Conservation (phyloP, 768 basidiomycete genomes). For the Exidia glandulosa region DNA sequence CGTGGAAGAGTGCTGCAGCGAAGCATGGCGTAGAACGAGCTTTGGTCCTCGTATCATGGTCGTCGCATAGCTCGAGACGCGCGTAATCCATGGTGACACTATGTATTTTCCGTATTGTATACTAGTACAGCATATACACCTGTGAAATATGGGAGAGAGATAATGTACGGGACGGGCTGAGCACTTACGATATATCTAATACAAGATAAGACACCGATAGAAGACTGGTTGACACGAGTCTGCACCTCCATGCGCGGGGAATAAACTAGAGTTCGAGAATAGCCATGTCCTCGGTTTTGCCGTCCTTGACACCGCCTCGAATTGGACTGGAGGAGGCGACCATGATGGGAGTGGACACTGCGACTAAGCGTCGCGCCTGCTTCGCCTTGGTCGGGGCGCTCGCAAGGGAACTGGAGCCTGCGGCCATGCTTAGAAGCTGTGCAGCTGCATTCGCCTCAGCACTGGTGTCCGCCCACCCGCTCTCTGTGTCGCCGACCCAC, state of each 20-base stretch:
- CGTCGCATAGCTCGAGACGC: too few relatives aligned
- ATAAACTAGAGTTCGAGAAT: neutral
- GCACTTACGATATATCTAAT: neutral
- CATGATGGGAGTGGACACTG: neutral
- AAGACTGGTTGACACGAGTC: neutral
- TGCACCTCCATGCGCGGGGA: neutral
- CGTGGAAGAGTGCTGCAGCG: too few relatives aligned
- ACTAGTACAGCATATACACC: too few relatives aligned
- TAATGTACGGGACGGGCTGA: neutral
- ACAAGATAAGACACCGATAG: neutral
- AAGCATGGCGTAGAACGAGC: too few relatives aligned
- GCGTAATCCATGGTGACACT: too few relatives aligned
- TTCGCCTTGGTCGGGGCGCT: neutral
- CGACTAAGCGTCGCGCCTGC: neutral
- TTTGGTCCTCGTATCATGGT: too few relatives aligned
- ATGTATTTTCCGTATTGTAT: too few relatives aligned
- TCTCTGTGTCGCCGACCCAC: slow-evolving; percentile 83
- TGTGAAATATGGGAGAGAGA: neutral
- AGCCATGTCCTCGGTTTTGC: neutral
- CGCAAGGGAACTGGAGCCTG: neutral
- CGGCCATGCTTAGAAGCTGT: neutral
- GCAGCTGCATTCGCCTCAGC: neutral
- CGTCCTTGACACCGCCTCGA: neutral
- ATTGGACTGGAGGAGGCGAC: neutral
- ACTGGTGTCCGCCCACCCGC: slow-evolving; percentile 42